Conservation (phyloP, 352 stramenopile genomes). For the Pythium insidiosum region DNA sequence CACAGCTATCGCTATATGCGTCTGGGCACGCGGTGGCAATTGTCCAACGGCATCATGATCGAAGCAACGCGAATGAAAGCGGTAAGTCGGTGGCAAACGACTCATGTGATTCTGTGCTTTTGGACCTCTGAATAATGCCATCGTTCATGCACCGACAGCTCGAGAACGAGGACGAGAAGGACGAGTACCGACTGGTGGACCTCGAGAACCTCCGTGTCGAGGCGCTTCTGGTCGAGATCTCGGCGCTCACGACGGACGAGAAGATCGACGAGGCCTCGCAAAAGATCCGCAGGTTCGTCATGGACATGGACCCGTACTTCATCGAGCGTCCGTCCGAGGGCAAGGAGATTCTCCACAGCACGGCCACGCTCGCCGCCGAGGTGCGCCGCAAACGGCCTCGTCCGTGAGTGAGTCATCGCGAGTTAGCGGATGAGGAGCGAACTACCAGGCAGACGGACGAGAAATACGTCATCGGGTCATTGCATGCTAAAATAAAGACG, state of each 20-base stretch:
- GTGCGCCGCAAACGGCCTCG: conserved; percentile 69
- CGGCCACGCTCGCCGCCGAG: conserved; percentile 67
- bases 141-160: conserved; percentile 22
- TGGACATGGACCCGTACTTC: conserved; percentile 80
- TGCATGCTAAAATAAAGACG: too few relatives aligned
- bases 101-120: neutral
- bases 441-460: too few relatives aligned
- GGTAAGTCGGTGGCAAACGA: too few relatives aligned
- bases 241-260: conserved; percentile 73
- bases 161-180: conserved; percentile 74
- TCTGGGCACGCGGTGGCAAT: conserved; percentile 71
- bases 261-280: conserved; percentile 81
- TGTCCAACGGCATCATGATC: conserved; percentile 78
- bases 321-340: conserved; percentile 76
- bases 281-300: conserved; percentile 74
- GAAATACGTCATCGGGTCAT: too few relatives aligned
- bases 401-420: conserved; percentile 18
- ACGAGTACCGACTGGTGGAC: conserved; percentile 79
- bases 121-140: neutral
- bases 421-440: too few relatives aligned
- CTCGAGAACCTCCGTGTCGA: conserved; percentile 79
- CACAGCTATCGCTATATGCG: conserved; percentile 84
- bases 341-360: conserved; percentile 81
- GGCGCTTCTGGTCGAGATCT: conserved; percentile 81
- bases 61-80: conserved; percentile 83